Evolutionary conservation across 1,139 yeast species (phyloP).

Genomic region (Geotrichum carabidarum): DNA sequence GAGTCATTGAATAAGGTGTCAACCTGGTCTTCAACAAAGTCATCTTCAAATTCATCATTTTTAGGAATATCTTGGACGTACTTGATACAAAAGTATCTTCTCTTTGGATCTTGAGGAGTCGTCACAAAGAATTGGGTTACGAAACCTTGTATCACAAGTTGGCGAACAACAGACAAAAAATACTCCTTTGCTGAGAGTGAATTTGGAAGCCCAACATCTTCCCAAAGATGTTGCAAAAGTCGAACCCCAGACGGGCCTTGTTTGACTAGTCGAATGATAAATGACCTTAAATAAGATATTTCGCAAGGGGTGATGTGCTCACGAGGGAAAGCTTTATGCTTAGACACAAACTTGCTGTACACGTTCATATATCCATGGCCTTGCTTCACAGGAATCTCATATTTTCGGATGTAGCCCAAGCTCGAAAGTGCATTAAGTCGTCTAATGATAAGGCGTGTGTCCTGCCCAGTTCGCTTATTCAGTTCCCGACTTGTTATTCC

Average conservation of each 20-base stretch:
- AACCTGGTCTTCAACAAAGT: not conserved
- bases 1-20: conserved; percentile 1
- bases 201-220: conserved; percentile 3
- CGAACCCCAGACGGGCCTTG: not conserved
- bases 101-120: not conserved
- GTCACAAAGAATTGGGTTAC: not conserved
- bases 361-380: not conserved
- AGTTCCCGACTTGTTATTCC: conserved; percentile 12
- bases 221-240: conserved; percentile 1
- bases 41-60: not conserved
- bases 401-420: conserved; percentile 6
- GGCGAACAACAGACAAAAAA: conserved; percentile 5
- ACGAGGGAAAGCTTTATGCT: not conserved
- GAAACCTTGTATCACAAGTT: not conserved
- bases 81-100: conserved; percentile 4
- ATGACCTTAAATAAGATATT: not conserved
- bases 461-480: not conserved
- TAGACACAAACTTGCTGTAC: not conserved
- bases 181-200: conserved; percentile 1
- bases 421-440: conserved; percentile 11
- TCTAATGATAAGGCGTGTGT: not conserved
- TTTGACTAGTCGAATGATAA: conserved; percentile 1
- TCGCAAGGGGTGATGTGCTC: not conserved
- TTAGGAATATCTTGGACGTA: not conserved
- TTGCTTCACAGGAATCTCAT: not conserved